These are phyloP conservation scores for Wilcoxina mikolae DNA, from an alignment of 495 filamentous ascomycete genomes.

Conservation along the genomic window DNA sequence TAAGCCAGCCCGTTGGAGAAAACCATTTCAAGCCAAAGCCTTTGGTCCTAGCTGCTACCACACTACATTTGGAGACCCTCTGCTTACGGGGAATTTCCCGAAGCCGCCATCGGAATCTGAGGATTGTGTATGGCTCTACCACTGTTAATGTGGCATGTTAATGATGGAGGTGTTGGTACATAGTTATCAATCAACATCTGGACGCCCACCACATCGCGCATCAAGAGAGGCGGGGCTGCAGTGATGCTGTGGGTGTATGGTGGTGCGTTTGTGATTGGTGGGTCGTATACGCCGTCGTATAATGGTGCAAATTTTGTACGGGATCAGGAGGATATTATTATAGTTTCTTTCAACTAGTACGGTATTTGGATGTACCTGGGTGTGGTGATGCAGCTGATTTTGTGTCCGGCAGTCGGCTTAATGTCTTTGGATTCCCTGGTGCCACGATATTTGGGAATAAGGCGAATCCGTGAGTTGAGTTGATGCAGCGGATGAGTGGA, in stretches of 20 bases:
- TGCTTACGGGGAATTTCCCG: not conserved
- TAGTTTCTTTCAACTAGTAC: conserved; percentile 8
- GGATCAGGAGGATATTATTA: not conserved
- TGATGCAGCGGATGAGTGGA: too few species aligned
- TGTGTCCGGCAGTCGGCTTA: conserved; percentile 33
- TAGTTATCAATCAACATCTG: conserved; percentile 3
- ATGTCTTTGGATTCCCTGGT: conserved; percentile 47
- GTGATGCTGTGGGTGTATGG: conserved; percentile 49
- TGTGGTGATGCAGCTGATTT: too few species aligned
- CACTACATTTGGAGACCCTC: not conserved
- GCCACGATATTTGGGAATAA: conserved; percentile 34
- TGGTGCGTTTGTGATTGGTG: conserved; percentile 39
- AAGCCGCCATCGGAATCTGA: conserved; percentile 30
- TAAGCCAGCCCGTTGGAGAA: not conserved
- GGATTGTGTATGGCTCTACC: conserved; percentile 39
- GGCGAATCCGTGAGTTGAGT: conserved; percentile 46
- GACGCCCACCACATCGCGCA: not conserved
- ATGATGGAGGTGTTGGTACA: not conserved
- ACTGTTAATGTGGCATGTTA: conserved; percentile 23
- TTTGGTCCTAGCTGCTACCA: conserved; percentile 1
- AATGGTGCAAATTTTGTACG: not conserved
- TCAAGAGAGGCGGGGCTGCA: conserved; percentile 13
- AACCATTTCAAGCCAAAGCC: not conserved
- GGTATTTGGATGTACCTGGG: not conserved
- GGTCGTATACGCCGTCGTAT: not conserved